These are phyloP conservation scores for Pseudomassariella vexata DNA, from an alignment of 2,329 filamentous ascomycete species.

Conservation along the genomic window DNA sequence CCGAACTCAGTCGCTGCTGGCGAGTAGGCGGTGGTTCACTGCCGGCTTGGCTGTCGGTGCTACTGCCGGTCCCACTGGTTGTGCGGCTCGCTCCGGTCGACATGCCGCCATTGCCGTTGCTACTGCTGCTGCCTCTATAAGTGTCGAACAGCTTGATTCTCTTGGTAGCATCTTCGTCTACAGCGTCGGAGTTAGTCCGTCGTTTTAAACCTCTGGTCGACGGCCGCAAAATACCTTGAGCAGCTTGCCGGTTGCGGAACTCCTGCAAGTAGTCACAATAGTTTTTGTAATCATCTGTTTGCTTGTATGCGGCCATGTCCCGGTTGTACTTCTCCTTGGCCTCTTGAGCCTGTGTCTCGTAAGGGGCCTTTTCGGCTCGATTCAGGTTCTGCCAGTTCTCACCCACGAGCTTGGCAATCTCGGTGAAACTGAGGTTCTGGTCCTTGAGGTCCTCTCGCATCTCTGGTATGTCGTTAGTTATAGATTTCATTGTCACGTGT, in stretches of 20 bases:
- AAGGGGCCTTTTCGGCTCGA: slow-evolving; percentile 62
- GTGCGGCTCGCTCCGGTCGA: slow-evolving; percentile 32
- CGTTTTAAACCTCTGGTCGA: no score
- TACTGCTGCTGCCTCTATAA: slow-evolving; percentile 23
- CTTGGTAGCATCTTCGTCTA: slow-evolving; percentile 45
- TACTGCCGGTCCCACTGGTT: slow-evolving; percentile 35
- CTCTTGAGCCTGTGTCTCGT: slow-evolving; percentile 63
- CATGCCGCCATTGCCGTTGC: slow-evolving; percentile 35
- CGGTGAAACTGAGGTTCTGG: slow-evolving; percentile 72
- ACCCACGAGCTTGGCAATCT: slow-evolving; percentile 77
- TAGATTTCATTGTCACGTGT: no score
- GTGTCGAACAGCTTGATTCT: slow-evolving; percentile 41
- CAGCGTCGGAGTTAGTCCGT: slow-evolving; percentile 4
- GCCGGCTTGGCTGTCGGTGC: slow-evolving; percentile 40
- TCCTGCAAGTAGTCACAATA: slow-evolving; percentile 70
- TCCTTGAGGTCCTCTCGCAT: slow-evolving; percentile 74
- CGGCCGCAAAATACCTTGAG: slow-evolving; percentile 27
- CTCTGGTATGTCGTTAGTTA: slow-evolving; percentile 39
- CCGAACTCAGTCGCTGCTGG: slow-evolving; percentile 42
- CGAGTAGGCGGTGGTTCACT: slow-evolving; percentile 42
- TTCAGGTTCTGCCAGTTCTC: slow-evolving; percentile 74
- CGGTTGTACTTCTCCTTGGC: slow-evolving; percentile 73
- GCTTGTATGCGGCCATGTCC: slow-evolving; percentile 71
- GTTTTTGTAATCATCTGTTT: slow-evolving; percentile 61
- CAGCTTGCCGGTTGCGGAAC: slow-evolving; percentile 68